Conservation (phyloP, 345 rosid genomes). For the Gossypium anomalum region DNA sequence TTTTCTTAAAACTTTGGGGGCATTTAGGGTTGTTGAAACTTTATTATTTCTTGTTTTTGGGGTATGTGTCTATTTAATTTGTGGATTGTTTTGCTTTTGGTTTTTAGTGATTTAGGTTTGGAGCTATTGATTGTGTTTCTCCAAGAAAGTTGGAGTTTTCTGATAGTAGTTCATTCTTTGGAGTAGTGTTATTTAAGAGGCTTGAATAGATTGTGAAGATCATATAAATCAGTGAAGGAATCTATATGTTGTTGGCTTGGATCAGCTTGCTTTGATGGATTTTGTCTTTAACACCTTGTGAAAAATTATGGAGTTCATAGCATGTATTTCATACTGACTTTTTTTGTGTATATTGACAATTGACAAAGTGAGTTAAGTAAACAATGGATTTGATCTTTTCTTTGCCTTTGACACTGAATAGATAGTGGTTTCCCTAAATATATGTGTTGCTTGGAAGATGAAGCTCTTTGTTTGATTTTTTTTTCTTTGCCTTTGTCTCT, state of each 20-base stretch:
- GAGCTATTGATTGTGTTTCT: background rate
- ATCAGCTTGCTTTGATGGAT: conserved; percentile 14
- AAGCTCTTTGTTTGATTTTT: conserved; percentile 1
- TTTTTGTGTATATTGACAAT: background rate
- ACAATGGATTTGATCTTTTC: background rate
- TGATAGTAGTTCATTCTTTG: background rate
- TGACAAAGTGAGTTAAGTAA: background rate
- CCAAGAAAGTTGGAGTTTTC: conserved; percentile 2
- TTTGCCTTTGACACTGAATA: background rate
- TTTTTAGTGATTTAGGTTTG: conserved; percentile 11
- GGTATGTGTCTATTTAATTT: conserved; percentile 8
- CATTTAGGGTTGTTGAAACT: background rate
- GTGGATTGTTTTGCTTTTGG: background rate
- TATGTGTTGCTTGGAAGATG: background rate
- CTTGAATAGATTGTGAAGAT: conserved; percentile 15
- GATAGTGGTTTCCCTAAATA: background rate
- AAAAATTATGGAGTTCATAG: too few relatives aligned
- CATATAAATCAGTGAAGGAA: background rate
- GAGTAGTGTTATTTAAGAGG: background rate
- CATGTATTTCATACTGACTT: too few relatives aligned
- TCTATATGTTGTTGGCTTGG: background rate
- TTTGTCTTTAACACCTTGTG: too few relatives aligned
- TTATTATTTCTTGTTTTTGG: conserved; percentile 2
- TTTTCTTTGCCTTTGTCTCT: conserved; percentile 20
- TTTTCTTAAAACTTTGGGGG: background rate